Percentiles rank a stretch among this genome's conserved stretches.
Evolutionary conservation across 2,329 filamentous ascomycete genomes (phyloP).

Genomic region (Penicillium sp.): DNA sequence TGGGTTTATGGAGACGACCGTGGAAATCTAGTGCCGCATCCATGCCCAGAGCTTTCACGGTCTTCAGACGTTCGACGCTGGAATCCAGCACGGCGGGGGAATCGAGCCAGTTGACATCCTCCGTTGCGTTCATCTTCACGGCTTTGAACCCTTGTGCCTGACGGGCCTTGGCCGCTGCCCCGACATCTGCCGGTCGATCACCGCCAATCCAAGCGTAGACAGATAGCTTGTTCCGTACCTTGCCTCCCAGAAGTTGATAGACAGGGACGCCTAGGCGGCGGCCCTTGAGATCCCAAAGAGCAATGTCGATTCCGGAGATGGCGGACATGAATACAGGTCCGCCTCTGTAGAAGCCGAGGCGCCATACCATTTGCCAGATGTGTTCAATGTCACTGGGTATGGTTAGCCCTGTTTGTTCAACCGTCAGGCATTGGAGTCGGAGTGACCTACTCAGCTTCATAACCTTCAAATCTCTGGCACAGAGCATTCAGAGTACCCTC

Average conservation of each 20-base stretch:
- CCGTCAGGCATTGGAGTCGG: neutral
- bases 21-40: constrained; percentile 80
- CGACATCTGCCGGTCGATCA: constrained; percentile 68
- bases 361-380: constrained; percentile 75
- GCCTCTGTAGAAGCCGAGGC: constrained; percentile 72
- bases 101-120: constrained; percentile 75
- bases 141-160: constrained; percentile 43
- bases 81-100: constrained; percentile 64
- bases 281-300: constrained; percentile 75
- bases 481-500: neutral
- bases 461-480: neutral
- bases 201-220: constrained; percentile 81
- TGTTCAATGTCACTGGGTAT: constrained; percentile 67
- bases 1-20: constrained; percentile 73
- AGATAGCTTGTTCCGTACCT: constrained; percentile 66
- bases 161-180: constrained; percentile 54
- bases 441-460: neutral
- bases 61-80: constrained; percentile 66
- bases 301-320: constrained; percentile 75
- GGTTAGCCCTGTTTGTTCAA: neutral
- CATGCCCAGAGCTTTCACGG: constrained; percentile 69
- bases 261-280: constrained; percentile 66
- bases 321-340: constrained; percentile 81
- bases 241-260: constrained; percentile 73
- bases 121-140: constrained; percentile 81